Conservation (phyloP, 495 filamentous ascomycete species). For the Aspergillus baeticus region DNA sequence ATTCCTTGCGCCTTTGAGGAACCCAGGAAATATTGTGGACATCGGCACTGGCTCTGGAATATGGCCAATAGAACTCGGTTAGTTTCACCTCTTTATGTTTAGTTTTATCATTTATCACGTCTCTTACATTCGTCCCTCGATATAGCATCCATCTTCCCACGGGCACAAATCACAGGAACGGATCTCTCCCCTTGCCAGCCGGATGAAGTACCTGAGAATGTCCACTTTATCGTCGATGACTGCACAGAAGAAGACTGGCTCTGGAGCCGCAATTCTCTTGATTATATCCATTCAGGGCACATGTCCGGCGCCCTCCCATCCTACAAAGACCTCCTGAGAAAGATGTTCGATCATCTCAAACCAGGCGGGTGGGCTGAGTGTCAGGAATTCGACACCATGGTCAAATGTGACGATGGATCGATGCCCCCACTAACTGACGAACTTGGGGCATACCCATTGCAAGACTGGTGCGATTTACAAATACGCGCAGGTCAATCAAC, state of each 20-base stretch:
- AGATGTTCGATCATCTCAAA: slow-evolving; percentile 49
- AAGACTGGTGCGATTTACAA: slow-evolving; percentile 53
- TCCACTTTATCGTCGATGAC: slow-evolving; percentile 59
- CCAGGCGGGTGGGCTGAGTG: slow-evolving; percentile 68
- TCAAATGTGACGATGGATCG: slow-evolving; percentile 60
- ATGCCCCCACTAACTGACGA: slow-evolving; percentile 48
- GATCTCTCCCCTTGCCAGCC: slow-evolving; percentile 67
- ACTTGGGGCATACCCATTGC: slow-evolving; percentile 41
- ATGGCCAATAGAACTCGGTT: slow-evolving; percentile 67
- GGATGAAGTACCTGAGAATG: slow-evolving; percentile 53
- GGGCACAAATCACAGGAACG: slow-evolving; percentile 56
- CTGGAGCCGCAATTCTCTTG: slow-evolving; percentile 44
- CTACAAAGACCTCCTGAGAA: slow-evolving; percentile 40
- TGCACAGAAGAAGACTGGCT: slow-evolving; percentile 51
- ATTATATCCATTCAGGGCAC: slow-evolving; percentile 47
- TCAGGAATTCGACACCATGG: slow-evolving; percentile 59
- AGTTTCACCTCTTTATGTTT: slow-evolving; percentile 12
- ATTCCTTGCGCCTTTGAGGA: slow-evolving; percentile 58
- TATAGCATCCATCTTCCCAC: slow-evolving; percentile 51
- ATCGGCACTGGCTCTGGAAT: slow-evolving; percentile 71
- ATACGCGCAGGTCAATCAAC: slow-evolving; percentile 44
- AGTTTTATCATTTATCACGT: neutral
- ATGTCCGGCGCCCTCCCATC: slow-evolving; percentile 42
- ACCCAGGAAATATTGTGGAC: slow-evolving; percentile 61
- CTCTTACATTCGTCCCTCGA: slow-evolving; percentile 1